phyloP scores from a whole-genome alignment of 2,329 filamentous ascomycete genomes.

The Emmonsia crescens region DNA sequence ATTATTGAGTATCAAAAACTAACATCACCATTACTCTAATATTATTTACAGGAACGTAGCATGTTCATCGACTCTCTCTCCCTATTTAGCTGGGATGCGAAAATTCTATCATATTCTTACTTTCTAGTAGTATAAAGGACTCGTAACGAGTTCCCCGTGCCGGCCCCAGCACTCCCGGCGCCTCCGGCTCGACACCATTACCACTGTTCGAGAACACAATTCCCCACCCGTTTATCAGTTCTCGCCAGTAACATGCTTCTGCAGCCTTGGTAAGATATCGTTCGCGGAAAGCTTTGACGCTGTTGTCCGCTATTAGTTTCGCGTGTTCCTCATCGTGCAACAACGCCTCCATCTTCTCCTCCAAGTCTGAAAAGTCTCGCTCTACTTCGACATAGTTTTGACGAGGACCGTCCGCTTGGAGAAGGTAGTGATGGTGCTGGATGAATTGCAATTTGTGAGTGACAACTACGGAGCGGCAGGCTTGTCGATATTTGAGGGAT shows the following conservation, averaged over 20 bases:
- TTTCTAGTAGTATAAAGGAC: conserved; percentile 23
- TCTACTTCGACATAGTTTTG: conserved; percentile 41
- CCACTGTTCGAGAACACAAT: conserved; percentile 4
- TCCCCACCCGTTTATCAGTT: not conserved
- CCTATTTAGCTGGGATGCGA: not conserved
- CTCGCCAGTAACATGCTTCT: conserved; percentile 41
- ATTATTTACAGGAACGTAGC: not conserved
- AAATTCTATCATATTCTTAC: conserved; percentile 14
- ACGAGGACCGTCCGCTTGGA: conserved; percentile 32
- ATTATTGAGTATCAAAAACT: not conserved
- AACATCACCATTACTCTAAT: not conserved
- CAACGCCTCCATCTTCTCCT: conserved; percentile 28
- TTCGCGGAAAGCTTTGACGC: conserved; percentile 36
- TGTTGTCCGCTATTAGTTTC: conserved; percentile 38
- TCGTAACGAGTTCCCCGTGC: conserved; percentile 22
- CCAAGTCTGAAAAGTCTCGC: conserved; percentile 46
- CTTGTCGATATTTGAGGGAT: conserved; percentile 41
- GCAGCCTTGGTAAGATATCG: conserved; percentile 41
- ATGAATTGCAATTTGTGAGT: conserved; percentile 39
- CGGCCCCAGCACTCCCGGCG: conserved; percentile 4
- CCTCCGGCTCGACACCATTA: conserved; percentile 3
- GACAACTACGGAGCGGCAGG: conserved; percentile 39
- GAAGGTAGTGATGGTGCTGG: conserved; percentile 38
- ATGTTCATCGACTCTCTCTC: not conserved
- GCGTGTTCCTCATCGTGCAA: conserved; percentile 29